Evolutionary conservation across 768 basidiomycete species (phyloP), one percentile per base, ranked within the genome.

Genomic region (Boletus rubescentipes): DNA sequence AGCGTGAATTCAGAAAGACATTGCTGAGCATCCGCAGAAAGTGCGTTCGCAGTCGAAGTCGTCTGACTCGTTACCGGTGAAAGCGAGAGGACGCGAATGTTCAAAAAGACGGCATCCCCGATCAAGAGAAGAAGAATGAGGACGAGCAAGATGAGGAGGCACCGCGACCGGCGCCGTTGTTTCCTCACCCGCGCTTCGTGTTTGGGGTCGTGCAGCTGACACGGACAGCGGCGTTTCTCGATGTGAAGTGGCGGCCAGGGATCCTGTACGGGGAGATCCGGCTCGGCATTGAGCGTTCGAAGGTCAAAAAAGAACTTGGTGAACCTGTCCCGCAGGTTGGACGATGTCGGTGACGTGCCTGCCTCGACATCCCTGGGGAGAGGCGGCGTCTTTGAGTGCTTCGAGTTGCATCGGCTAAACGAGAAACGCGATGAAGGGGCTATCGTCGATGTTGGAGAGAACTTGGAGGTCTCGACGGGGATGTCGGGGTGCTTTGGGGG

Each of bases 1-100:
- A 80, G 60, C 15, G 64, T 72, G 60, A 72, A 81, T 54, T 81
- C 72, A 15, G 73, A 72, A 39, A 81, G 60, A 60, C 79, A 81
- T 60, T 76, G 72, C 55, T 74, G 72, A 20, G 74, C 71, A 54
- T 73, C 67, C 31, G 62, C 66, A 23, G 78, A 75, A 36, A 79
- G 70, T 3, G 52, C 45, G 18, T 56, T n/a, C 6, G 70, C 44
- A 15, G 61, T 62, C n/a, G 70, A 63, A 4, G 63, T 59, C 15
- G 67, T 55, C 37, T 66, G 50, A 42, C 60, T 60, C 5, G 57
- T 29, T 4, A 42, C 21, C 14, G 42, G 38, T 42, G 55, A 46
- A 50, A 61, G 55, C 15, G 63, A 51, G 30, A 71, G 58, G 42
- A 75, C 62, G 48, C 72, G 73, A 21, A 73, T 49, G 60, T 77